phyloP scores from a whole-genome alignment of 345 rosid genomes.

The Boechera retrofracta region DNA sequence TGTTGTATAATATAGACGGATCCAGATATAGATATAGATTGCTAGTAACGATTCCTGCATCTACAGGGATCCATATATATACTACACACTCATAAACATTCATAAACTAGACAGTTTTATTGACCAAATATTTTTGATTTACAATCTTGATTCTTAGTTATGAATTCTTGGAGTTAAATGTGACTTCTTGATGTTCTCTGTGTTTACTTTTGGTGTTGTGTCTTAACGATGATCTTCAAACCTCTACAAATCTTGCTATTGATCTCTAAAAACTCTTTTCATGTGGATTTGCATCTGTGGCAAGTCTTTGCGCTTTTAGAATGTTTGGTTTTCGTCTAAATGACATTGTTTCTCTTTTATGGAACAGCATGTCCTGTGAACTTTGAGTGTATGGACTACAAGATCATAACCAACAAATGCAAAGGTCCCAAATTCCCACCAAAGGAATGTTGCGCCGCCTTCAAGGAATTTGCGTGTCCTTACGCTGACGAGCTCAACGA shows the following conservation, averaged over 20 bases:
- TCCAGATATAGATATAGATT: not conserved
- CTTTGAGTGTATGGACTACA: conserved; percentile 69
- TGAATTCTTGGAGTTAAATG: not conserved
- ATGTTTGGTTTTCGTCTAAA: not conserved
- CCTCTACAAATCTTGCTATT: conserved; percentile 8
- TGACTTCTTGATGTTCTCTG: not conserved
- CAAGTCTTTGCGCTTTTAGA: not conserved
- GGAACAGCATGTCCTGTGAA: conserved; percentile 64
- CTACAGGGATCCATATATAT: no score
- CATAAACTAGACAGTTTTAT: not conserved
- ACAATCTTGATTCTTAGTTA: conserved; percentile 18
- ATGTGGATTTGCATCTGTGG: not conserved
- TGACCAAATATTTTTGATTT: not conserved
- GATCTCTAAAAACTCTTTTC: not conserved
- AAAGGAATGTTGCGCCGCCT: conserved; percentile 52
- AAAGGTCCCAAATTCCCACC: conserved; percentile 65
- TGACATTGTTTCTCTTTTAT: conserved; percentile 23
- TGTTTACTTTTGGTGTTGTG: conserved; percentile 13
- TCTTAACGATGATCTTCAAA: conserved; percentile 2
- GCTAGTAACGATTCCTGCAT: conserved; percentile 3
- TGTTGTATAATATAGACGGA: no score
- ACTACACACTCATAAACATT: no score
- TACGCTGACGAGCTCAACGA: conserved; percentile 53
- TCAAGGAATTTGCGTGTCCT: conserved; percentile 74
- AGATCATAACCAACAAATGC: conserved; percentile 53